Percentiles rank a stretch among this genome's conserved stretches.
Evolutionary conservation across 108 stramenopile species (phyloP).

Genomic region (Cylindrotheca fusiformis): DNA sequence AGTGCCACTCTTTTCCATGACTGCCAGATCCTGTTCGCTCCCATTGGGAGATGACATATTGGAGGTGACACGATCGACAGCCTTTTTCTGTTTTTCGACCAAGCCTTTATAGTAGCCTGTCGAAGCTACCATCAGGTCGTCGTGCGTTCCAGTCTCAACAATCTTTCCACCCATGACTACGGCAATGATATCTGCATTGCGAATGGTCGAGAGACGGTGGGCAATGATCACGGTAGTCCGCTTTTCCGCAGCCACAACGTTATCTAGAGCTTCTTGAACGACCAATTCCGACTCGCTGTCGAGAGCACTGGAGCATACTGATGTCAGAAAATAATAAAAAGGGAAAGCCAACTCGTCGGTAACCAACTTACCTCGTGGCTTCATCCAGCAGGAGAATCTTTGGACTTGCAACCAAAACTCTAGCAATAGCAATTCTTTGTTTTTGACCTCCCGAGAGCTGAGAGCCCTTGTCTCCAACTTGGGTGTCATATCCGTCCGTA

Average conservation of each 20-base stretch:
- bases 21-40: no score
- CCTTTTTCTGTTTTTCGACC: constrained; percentile 34
- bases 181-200: constrained; percentile 83
- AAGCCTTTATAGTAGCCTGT: constrained; percentile 30
- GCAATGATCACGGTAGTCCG: constrained; percentile 82
- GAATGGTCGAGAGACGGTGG: constrained; percentile 86
- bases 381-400: constrained; percentile 68
- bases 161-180: constrained; percentile 75
- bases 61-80: no score
- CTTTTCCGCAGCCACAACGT: constrained; percentile 35
- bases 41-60: no score
- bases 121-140: constrained; percentile 54
- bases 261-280: constrained; percentile 79
- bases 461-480: constrained; percentile 49
- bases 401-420: constrained; percentile 55
- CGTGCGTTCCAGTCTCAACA: constrained; percentile 88
- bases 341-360: constrained; percentile 4
- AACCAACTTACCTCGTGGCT: constrained; percentile 48
- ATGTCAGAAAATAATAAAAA: not conserved
- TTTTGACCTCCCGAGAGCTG: constrained; percentile 42
- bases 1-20: no score
- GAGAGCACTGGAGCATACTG: constrained; percentile 57
- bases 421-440: constrained; percentile 76
- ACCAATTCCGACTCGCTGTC: constrained; percentile 66
- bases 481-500: constrained; percentile 65